A percentile compares a stretch with the other conserved stretches of the same genome.
phyloP scores from a whole-genome alignment of 805 yeast species.

The Saccharomycopsis lassenensis region DNA sequence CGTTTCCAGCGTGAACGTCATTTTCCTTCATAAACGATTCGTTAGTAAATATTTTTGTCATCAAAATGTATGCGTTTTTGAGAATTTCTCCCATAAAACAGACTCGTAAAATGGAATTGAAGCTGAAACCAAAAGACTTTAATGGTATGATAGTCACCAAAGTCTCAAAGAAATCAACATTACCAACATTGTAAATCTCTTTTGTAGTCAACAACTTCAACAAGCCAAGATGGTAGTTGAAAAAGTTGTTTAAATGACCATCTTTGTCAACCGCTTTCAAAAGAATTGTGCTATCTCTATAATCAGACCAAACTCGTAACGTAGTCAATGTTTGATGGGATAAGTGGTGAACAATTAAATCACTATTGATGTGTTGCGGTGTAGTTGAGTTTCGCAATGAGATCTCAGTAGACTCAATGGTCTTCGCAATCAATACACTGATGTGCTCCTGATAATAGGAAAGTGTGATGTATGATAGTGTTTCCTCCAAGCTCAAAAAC shows the following conservation, averaged over 20 bases:
- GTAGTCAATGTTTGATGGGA: slow-evolving; percentile 52
- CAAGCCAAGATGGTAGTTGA: slow-evolving; percentile 24
- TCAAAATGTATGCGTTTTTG: slow-evolving; percentile 28
- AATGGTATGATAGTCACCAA: slow-evolving; percentile 41
- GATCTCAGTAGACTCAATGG: slow-evolving; percentile 57
- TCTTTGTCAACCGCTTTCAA: slow-evolving; percentile 18
- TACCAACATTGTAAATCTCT: slow-evolving; percentile 27
- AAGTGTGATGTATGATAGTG: slow-evolving; percentile 10
- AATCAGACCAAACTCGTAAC: slow-evolving; percentile 39
- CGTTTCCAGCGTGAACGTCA: no score
- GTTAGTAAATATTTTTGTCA: slow-evolving; percentile 18
- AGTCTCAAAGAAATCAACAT: slow-evolving; percentile 41
- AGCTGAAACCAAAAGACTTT: slow-evolving; percentile 33
- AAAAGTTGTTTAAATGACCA: slow-evolving; percentile 5
- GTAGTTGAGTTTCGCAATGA: slow-evolving; percentile 40
- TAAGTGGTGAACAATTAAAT: slow-evolving; percentile 41
- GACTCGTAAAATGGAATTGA: slow-evolving; percentile 35
- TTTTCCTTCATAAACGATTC: slow-evolving; percentile 5
- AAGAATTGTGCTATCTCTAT: slow-evolving; percentile 22
- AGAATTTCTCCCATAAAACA: slow-evolving; percentile 44
- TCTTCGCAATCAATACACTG: slow-evolving; percentile 34
- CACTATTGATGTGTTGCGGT: slow-evolving; percentile 24
- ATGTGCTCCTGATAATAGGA: slow-evolving; percentile 20
- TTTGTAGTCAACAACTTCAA: slow-evolving; percentile 27
- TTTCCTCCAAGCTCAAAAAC: slow-evolving; percentile 18